Base-by-base conservation (phyloP, 805 yeast species). In the Danielia reshetovae region DNA sequence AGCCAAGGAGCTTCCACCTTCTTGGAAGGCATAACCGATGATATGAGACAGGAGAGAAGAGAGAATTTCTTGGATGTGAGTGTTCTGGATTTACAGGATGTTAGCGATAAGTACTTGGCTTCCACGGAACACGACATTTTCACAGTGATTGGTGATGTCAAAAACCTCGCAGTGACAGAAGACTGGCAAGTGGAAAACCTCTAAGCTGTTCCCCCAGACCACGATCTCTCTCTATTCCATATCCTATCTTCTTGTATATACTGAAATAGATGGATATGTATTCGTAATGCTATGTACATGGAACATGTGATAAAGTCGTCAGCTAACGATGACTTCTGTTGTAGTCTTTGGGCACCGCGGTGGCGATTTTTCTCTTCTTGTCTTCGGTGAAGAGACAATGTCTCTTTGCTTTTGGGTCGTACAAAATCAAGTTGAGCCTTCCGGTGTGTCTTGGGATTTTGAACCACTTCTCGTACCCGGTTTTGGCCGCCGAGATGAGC, bases 361-460 rank as follows among this genome's bases (percentile, higher is more conserved):
- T 79, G 6, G 78, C 78, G 10, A 81, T 75, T 60, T 84, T 87
- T 60, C 98, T 78, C 71, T 86, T 87, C 59, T 85, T 85, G 35
- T 83, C 76, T 59, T 90, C 98, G 19, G 79, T 78, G 68, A 93
- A 90, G 41, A 90, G 68, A 34, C 93, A 96, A 66, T 88, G 96
- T 60, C 96, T 79, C 61, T 84, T 79, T 8, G 86, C 96, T 41
- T 65, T 46, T 21, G 59, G 57, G 38, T 54, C 56, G 42, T 50
- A 48, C 29, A 49, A 44, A 15, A 89, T 81, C 54, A 87, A 93
- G 30, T 77, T 79, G 43, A 90, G 79, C 38, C 77, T 69, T 31
- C 85, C 85, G 3, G 94, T 79, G 35, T 85, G 79, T 67, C 96
- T 81, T 32, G 88, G 93, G 30, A 89, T 76, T 33, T 79, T 69